Evolutionary conservation across 1,284 basidiomycete genomes (phyloP), one percentile per base, ranked within the genome.

Genomic region (Ceratobasidium sp.): DNA sequence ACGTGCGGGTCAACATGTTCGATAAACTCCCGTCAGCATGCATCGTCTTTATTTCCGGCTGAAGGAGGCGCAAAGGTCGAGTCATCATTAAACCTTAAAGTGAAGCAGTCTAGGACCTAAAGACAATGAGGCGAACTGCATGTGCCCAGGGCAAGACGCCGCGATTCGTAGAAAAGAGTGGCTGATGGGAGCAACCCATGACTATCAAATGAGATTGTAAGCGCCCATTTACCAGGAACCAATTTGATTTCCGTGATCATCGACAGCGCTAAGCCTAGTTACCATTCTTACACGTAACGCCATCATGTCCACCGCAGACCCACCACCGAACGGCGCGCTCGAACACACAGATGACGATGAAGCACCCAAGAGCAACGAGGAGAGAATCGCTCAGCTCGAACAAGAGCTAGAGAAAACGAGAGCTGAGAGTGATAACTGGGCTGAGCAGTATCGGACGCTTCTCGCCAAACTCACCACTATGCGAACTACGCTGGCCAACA

Each of bases 401-500:
- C 80, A 84, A 28, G 84, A 86, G 75, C 81, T 86, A 23, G 83
- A 82, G 67, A 79, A 80, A 49, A 82, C 82, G 11, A 80, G 88
- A 73, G 89, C 92, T 78, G 97, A 99, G 85, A 96, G 95, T 84
- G 96, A 98, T 77, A 86, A 88, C 6, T 88, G 96, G 56, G 92
- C 93, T 26, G 85, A 90, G 26, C 96, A 99, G 83, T 98, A 99
- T 84, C 90, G 90, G 73, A 92, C 90, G 77, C 87, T 99, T 51
- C 87, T 99, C 6, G 90, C 91, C 61, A 99, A 97, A 85, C 86
- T 99, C 64, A 96, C 94, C 2, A 90, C 92, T 45, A 99, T 99
- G 96, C 90, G 97, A 17, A 94, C 91, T 35, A 95, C 94, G 4
- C 87, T 99, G 33, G 96, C 96, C 51, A 97, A 96, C 81, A 97